These are phyloP conservation scores for Lachancea cidri DNA, from an alignment of 805 yeast species.

Conservation along the genomic window DNA sequence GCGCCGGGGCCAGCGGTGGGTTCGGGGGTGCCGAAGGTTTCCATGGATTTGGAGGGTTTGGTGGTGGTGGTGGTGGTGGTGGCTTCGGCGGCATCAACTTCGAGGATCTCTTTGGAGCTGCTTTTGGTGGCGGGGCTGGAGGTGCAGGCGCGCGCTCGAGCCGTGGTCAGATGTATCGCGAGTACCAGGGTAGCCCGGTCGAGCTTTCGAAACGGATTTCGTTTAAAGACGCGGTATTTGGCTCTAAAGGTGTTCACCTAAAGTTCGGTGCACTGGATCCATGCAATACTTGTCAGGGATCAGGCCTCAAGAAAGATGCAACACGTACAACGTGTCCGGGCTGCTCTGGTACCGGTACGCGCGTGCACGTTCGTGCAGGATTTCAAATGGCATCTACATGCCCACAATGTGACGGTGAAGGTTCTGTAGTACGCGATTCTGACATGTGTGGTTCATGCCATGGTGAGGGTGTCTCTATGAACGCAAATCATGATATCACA, in stretches of 20 bases:
- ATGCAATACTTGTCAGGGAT: constrained; percentile 77
- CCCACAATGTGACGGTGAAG: constrained; percentile 79
- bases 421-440: constrained; percentile 61
- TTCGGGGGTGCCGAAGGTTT: constrained; percentile 36
- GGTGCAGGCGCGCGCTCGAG: constrained; percentile 30
- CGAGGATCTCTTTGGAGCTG: constrained; percentile 60
- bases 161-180: constrained; percentile 44
- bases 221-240: constrained; percentile 85
- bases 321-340: constrained; percentile 72
- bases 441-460: constrained; percentile 79
- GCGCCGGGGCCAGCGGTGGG: constrained; percentile 43
- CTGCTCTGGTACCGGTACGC: constrained; percentile 92
- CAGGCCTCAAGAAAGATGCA: constrained; percentile 72
- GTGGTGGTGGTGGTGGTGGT: constrained; percentile 38
- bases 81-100: constrained; percentile 46
- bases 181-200: constrained; percentile 83
- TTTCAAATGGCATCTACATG: constrained; percentile 97
- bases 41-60: constrained; percentile 36
- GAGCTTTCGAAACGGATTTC: constrained; percentile 70
- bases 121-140: constrained; percentile 40
- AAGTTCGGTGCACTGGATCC: constrained; percentile 68
- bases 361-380: constrained; percentile 83
- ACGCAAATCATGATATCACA: constrained; percentile 60
- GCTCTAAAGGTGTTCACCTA: constrained; percentile 57
- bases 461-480: constrained; percentile 76